These are phyloP conservation scores for Phytopythium vexans DNA, from an alignment of 352 stramenopile species.

Conservation along the genomic window DNA sequence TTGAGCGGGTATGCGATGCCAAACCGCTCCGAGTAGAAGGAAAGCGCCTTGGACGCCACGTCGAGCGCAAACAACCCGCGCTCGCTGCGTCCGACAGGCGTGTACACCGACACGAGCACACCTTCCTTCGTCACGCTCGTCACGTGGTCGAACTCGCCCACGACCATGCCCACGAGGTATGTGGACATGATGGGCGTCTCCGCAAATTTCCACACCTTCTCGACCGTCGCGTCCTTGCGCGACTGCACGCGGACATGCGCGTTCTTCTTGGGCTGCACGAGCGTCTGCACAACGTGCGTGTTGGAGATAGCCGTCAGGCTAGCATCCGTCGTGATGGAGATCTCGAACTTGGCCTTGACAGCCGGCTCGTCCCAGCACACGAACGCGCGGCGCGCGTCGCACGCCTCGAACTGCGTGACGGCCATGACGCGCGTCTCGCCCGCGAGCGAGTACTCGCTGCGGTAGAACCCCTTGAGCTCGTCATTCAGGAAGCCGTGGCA, in stretches of 20 bases:
- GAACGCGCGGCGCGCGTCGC: conserved; percentile 92
- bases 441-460: conserved; percentile 90
- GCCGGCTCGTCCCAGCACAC: conserved; percentile 98
- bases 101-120: conserved; percentile 95
- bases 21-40: conserved; percentile 74
- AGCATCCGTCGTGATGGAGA: conserved; percentile 88
- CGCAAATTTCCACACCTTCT: conserved; percentile 84
- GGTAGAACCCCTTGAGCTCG: conserved; percentile 97
- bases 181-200: conserved; percentile 97
- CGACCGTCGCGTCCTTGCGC: conserved; percentile 24
- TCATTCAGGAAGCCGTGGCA: conserved; percentile 84
- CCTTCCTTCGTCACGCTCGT: conserved; percentile 87
- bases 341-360: conserved; percentile 94
- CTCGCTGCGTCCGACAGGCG: conserved; percentile 89
- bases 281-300: conserved; percentile 92
- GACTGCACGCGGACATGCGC: conserved; percentile 46
- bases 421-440: conserved; percentile 93
- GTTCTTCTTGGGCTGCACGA: conserved; percentile 54
- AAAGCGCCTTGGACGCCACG: conserved; percentile 55
- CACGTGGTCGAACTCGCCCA: conserved; percentile 97
- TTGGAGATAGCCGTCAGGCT: conserved; percentile 94
- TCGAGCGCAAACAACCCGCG: conserved; percentile 91
- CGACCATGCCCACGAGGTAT: conserved; percentile 92
- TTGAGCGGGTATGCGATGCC: conserved; percentile 93
- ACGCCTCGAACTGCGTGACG: conserved; percentile 83